Evolutionary conservation across 192 early-diverging fungal species (phyloP), one percentile per base, ranked within the genome.

Genomic region (Umbelopsis vinacea): DNA sequence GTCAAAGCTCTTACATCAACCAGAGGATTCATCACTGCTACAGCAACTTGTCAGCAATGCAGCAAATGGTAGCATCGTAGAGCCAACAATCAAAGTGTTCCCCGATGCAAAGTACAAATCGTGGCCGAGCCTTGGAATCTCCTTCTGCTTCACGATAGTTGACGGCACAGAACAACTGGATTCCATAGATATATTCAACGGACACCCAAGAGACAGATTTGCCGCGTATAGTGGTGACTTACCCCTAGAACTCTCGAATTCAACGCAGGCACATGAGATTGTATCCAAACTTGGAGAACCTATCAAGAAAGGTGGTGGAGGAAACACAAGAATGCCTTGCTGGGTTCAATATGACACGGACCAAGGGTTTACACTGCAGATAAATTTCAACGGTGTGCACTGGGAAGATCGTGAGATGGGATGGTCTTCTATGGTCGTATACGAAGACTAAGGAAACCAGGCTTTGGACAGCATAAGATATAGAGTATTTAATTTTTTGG

Each of bases 391-490:
- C n/a, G 84, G 84, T 1, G 50, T 77, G 11, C 76, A 79, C 60
- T 86, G 84, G 84, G 84, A 86, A 10, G 78, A 83, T 68, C 69
- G 80, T 19, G 67, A 75, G n/a, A 83, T 86, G 84, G 69, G 79
- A 4, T 76, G 71, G 74, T 66, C 71, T 24, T 63, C 57, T 29
- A 63, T 63, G 57, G 57, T 35, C 35, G 33, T 63, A 6, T 63
- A 37, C 35, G 57, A 63, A 63, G 57, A 63, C 37, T 63, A 37
- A 33, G 5, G 26, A 37, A 0, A 63, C 29, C 23, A 54, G 53
- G 0, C 10, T 26, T 29, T 52, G 23, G 53, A 23, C 53, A 54
- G 40, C 40, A 43, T 43, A 6, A 4, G 6, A 1, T 43, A 43
- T 43, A 43, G 11, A 7, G 11, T 43, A 43, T 43, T 43, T 12